Base-by-base conservation (phyloP, 2,329 filamentous ascomycete genomes). In the Endoconidiophora polonica region DNA sequence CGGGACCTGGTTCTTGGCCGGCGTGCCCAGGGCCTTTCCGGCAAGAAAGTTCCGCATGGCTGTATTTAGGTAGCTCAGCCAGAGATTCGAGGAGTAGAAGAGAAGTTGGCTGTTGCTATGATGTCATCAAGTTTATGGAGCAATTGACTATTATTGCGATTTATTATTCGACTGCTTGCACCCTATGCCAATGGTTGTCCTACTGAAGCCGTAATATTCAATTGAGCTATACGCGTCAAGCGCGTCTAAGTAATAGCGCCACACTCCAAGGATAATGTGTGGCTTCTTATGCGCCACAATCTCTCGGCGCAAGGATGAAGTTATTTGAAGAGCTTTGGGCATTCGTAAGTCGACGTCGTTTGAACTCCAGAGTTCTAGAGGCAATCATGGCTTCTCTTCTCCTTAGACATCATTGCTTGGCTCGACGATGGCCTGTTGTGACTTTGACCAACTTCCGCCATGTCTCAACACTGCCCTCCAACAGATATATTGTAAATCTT, bases 401-500 rank as follows among this genome's bases (percentile, higher is more conserved):
- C 3, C 10, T 39, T 29, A 29, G n/a, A 18, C 18, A 7, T 12
- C 14, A 14, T 36, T 12, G 12, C 9, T 26, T 44, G 12, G 29
- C 29, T 33, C 33, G 12, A 5, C 37, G 33, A 39, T 3, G 37
- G 16, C 4, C 18, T 12, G 5, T 23, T 46, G n/a, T 18, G 9
- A 9, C 29, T 33, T 12, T 9, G 29, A 33, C 7, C 7, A 9
- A 12, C 29, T 33, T 33, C 29, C 9, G 29, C 29, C 29, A 33
- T 33, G 29, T 33, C 3, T 69, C 69, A 36, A 73, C 68, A 5
- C 57, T 78, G 18, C 59, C 66, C 5, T 68, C 64, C 39, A 78
- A 78, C 53, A 64, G 69, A 4, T 62, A 70, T 53, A 77, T 79
- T 58, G 74, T 77, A 57, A 62, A 71, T 65, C 6, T 12, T 22